Base-by-base conservation (phyloP, 768 basidiomycete species). In the Myochromella boudieri region DNA sequence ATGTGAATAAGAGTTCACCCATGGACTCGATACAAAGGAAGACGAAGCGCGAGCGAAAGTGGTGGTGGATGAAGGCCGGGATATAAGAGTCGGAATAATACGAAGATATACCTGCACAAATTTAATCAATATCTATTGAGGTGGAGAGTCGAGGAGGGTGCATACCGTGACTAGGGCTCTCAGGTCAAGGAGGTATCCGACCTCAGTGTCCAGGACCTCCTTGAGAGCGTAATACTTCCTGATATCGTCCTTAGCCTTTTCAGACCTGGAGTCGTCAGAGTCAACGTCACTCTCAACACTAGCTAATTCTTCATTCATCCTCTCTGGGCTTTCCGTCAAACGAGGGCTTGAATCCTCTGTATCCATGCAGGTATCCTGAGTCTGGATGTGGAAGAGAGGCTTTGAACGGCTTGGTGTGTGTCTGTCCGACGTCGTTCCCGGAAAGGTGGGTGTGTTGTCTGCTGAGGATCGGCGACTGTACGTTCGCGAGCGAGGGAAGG, bases 191-290 rank as follows among this genome's bases (percentile, higher is more conserved):
- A 93, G 75, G 63, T 97, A 98, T 6, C 82, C 81, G 15, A 81
- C 71, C 70, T 98, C 95, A 1, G 93, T 95, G 47, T 80, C 73
- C 20, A 97, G 75, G 31, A 98, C 71, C 67, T 97, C 95, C 54
- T 82, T 74, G 40, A 97, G 77, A 5, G 91, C 87, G 58, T 97
- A 85, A 52, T 78, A 85, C 45, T 70, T 75, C 39, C 81, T 63
- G 11, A 72, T 54, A 27, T 70, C 59, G 38, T 84, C 82, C 55
- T 76, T 80, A 31, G 49, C 51, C 52, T 62, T 69, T 46, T 68
- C 67, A 37, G 60, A 61, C 56, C 58, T 62, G 24, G 44, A 46
- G 49, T 62, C 63, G 45, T 62, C 64, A 6, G 58, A 44, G 27
- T 60, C 64, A 45, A 61, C 56, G 42, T 67, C 60, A 28, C 52